Percentiles rank a stretch among this genome's conserved stretches.
These are phyloP conservation scores for Thalassiosira mediterranea DNA, from an alignment of 352 stramenopile genomes.

Conservation along the genomic window DNA sequence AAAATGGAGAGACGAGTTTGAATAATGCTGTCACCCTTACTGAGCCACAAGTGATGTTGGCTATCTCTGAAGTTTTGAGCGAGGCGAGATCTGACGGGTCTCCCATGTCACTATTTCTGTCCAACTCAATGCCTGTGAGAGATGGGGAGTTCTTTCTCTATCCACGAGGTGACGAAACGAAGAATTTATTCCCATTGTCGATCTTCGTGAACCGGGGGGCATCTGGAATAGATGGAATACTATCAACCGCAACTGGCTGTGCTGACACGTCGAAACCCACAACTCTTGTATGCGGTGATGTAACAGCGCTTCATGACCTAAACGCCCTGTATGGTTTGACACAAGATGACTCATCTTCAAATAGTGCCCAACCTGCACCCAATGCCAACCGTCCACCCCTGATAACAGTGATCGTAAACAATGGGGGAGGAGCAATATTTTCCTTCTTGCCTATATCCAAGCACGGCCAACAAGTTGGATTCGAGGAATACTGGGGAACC, in stretches of 20 bases:
- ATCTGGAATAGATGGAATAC: conserved; percentile 84
- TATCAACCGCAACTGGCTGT: conserved; percentile 78
- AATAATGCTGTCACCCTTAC: conserved; percentile 59
- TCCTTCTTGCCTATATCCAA: conserved; percentile 83
- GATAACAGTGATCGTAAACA: conserved; percentile 80
- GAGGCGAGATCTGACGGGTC: conserved; percentile 27
- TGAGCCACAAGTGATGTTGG: conserved; percentile 76
- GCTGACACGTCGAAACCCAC: conserved; percentile 61
- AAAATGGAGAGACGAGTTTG: no score
- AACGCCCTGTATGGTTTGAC: conserved; percentile 72
- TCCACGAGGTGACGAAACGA: conserved; percentile 29
- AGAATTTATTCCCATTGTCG: conserved; percentile 38
- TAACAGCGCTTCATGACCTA: conserved; percentile 79
- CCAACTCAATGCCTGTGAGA: conserved; percentile 83
- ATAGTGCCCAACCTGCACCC: conserved; percentile 39
- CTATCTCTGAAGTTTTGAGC: conserved; percentile 59
- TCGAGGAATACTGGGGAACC: conserved; percentile 83
- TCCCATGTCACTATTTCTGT: conserved; percentile 76
- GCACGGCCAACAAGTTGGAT: conserved; percentile 75
- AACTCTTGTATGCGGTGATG: conserved; percentile 78
- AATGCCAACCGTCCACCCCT: conserved; percentile 49
- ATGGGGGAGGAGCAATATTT: conserved; percentile 83
- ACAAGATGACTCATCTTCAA: conserved; percentile 30
- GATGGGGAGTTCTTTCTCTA: conserved; percentile 84
- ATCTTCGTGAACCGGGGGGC: conserved; percentile 73